phyloP scores from a whole-genome alignment of 352 stramenopile genomes.

The Lagenidium giganteum region DNA sequence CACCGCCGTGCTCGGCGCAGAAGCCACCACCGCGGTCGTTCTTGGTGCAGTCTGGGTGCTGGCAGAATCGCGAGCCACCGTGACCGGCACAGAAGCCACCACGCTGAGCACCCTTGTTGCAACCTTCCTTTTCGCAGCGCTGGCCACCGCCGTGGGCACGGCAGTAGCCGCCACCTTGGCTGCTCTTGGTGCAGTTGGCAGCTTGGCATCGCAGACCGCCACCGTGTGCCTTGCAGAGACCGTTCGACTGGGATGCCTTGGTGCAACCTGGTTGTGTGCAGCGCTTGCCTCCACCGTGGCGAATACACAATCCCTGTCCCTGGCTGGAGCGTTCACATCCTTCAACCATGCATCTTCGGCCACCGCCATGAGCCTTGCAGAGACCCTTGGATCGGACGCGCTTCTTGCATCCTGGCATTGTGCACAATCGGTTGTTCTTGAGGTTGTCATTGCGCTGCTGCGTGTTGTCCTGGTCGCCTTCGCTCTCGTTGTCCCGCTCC shows the following conservation, averaged over 20 bases:
- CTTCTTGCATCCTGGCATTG: conserved; percentile 80
- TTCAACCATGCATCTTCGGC: conserved; percentile 74
- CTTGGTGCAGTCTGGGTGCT: conserved; percentile 84
- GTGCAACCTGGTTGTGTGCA: conserved; percentile 76
- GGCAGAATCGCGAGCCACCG: conserved; percentile 76
- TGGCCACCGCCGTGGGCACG: conserved; percentile 78
- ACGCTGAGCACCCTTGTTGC: conserved; percentile 78
- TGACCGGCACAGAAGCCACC: conserved; percentile 78
- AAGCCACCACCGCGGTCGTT: conserved; percentile 83
- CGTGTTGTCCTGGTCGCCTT: conserved; percentile 2
- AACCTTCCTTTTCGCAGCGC: conserved; percentile 78
- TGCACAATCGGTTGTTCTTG: conserved; percentile 80
- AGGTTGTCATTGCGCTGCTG: conserved; percentile 47
- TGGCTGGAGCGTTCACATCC: conserved; percentile 79
- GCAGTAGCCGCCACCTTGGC: conserved; percentile 80
- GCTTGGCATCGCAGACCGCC: conserved; percentile 73
- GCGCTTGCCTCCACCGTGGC: conserved; percentile 77
- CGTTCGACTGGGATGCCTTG: conserved; percentile 79
- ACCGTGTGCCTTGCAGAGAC: conserved; percentile 82
- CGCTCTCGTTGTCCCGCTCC: conserved; percentile 5
- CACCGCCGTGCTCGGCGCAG: conserved; percentile 81
- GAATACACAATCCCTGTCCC: conserved; percentile 77
- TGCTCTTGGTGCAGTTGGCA: conserved; percentile 75
- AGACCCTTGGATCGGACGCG: conserved; percentile 79
- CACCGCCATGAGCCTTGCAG: conserved; percentile 79